Conservation (phyloP, 2,329 filamentous ascomycete genomes). For the Coniella vitis region DNA sequence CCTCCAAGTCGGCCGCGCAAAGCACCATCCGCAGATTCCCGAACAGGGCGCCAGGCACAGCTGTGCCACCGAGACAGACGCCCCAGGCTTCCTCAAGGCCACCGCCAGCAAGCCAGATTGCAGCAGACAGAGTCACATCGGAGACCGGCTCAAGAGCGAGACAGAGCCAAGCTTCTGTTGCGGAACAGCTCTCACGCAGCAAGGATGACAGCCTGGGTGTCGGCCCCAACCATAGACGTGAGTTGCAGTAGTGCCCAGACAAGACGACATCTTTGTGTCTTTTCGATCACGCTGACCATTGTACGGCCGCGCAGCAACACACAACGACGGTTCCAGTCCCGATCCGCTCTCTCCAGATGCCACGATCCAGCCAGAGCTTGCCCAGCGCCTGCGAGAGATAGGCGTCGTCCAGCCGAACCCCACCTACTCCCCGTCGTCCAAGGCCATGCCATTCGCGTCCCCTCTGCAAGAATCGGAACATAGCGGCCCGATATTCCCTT, state of each 20-base stretch:
- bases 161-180: neutral
- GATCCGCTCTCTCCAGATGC: conserved; percentile 26
- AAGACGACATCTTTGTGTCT: no score
- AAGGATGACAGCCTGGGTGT: conserved; percentile 11
- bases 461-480: conserved; percentile 4
- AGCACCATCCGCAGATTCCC: conserved; percentile 20
- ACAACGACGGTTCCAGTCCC: conserved; percentile 34
- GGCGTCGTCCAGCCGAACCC: conserved; percentile 49
- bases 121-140: neutral
- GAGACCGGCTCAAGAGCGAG: neutral
- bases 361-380: conserved; percentile 35
- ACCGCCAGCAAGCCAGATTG: neutral
- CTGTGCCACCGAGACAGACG: conserved; percentile 1
- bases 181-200: neutral
- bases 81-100: no score
- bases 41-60: neutral
- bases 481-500: conserved; percentile 22
- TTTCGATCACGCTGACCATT: no score
- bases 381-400: conserved; percentile 46
- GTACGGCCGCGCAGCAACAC: conserved; percentile 27
- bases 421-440: conserved; percentile 46
- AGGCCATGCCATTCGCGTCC: conserved; percentile 23
- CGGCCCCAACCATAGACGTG: conserved; percentile 21
- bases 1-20: conserved; percentile 15
- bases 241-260: neutral